Evolutionary conservation across 2,329 filamentous ascomycete genomes (phyloP).

Genomic region (Fusarium drepaniforme): DNA sequence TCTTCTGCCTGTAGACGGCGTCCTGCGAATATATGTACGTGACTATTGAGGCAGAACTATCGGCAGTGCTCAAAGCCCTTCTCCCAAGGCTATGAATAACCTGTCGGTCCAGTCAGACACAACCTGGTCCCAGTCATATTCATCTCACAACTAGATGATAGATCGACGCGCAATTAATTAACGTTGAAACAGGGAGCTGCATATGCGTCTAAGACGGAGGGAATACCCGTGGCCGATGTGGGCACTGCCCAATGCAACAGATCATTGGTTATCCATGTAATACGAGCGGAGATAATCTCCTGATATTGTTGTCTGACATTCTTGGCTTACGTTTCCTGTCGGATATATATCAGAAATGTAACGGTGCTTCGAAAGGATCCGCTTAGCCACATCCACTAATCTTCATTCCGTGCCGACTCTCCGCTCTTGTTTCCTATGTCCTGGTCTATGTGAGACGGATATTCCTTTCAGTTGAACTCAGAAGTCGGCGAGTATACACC

Average conservation of each 20-base stretch:
- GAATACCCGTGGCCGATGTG: not conserved
- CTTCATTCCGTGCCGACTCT: not conserved
- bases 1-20: not conserved
- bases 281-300: not conserved
- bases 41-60: not conserved
- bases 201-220: not conserved
- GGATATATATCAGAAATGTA: not conserved
- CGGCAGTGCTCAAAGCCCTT: not conserved
- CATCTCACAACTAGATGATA: not conserved
- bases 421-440: not conserved
- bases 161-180: not conserved
- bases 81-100: not conserved
- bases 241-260: not conserved
- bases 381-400: not conserved
- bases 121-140: not conserved
- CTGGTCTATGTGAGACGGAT: not conserved
- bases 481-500: too few relatives aligned
- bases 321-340: not conserved
- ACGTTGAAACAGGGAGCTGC: not conserved
- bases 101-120: not conserved
- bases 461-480: not conserved
- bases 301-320: not conserved
- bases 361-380: not conserved
- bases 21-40: not conserved
- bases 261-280: not conserved